Percentiles rank a stretch among this genome's conserved stretches.
These are phyloP conservation scores for Croton setiger DNA, from an alignment of 441 rosid species.

Conservation along the genomic window DNA sequence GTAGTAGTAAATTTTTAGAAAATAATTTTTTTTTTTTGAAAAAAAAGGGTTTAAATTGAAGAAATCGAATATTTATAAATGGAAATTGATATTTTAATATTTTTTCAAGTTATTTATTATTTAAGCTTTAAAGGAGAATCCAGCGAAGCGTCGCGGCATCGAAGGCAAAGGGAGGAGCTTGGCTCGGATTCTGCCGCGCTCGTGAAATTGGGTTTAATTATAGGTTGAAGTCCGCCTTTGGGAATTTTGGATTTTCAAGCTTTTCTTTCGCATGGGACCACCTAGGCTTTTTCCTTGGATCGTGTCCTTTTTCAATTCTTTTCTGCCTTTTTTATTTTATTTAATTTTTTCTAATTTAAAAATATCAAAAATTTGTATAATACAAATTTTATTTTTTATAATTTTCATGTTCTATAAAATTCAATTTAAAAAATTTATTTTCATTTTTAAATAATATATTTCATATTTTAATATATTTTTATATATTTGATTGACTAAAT, in stretches of 20 bases:
- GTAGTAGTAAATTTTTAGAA: not conserved
- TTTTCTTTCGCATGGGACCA: slow-evolving; percentile 15
- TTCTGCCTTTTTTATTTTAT: not conserved
- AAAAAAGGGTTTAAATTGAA: not conserved
- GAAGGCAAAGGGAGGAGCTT: not conserved
- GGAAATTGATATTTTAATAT: not conserved
- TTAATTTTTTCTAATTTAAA: not conserved
- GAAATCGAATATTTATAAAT: slow-evolving; percentile 7
- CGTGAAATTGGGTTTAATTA: slow-evolving; percentile 36
- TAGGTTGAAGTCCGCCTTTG: slow-evolving; percentile 35
- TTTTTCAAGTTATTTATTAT: slow-evolving; percentile 12
- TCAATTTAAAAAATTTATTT: too few species aligned
- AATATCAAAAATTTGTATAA: too few species aligned
- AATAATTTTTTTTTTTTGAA: too few species aligned
- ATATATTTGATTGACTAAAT: too few species aligned
- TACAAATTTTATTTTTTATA: too few species aligned
- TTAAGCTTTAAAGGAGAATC: slow-evolving; percentile 30
- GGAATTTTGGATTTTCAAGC: slow-evolving; percentile 17
- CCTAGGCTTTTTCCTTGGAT: slow-evolving; percentile 11
- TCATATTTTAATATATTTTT: too few species aligned
- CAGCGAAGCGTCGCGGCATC: slow-evolving; percentile 16
- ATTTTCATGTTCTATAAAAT: too few species aligned
- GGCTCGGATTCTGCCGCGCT: slow-evolving; percentile 40
- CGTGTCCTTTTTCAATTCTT: not conserved
- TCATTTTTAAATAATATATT: too few species aligned